Conservation (phyloP, 2,329 filamentous ascomycete genomes). For the Fusarium scirpi region DNA sequence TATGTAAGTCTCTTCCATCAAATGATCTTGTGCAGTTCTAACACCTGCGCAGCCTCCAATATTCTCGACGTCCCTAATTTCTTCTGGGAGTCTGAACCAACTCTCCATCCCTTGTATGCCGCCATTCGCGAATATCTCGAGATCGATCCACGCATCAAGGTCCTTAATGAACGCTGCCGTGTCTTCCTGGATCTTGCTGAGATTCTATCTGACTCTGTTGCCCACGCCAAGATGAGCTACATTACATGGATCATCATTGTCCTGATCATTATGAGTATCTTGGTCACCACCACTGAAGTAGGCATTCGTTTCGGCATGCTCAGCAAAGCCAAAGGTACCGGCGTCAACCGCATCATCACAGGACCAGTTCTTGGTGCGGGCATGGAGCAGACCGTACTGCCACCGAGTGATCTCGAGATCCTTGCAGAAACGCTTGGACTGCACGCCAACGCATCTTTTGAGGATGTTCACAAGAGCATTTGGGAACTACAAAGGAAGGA, state of each 20-base stretch:
- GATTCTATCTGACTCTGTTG: slow-evolving; percentile 91
- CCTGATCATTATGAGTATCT: slow-evolving; percentile 89
- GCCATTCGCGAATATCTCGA: slow-evolving; percentile 97
- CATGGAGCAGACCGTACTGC: slow-evolving; percentile 31
- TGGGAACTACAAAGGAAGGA: slow-evolving; percentile 45
- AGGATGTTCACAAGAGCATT: slow-evolving; percentile 53
- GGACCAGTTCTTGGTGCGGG: slow-evolving; percentile 35
- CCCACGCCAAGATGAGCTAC: slow-evolving; percentile 92
- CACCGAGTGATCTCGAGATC: slow-evolving; percentile 51
- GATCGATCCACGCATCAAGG: slow-evolving; percentile 94
- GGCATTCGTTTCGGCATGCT: slow-evolving; percentile 86
- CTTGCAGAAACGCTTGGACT: slow-evolving; percentile 53
- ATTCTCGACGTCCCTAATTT: slow-evolving; percentile 97
- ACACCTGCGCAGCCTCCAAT: slow-evolving; percentile 76
- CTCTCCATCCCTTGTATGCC: slow-evolving; percentile 90
- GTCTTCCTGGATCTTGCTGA: slow-evolving; percentile 97
- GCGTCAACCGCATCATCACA: slow-evolving; percentile 16
- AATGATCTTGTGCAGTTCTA: slow-evolving; percentile 17
- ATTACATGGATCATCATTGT: slow-evolving; percentile 99
- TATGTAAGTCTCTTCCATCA: slow-evolving; percentile 74
- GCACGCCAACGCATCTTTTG: slow-evolving; percentile 51
- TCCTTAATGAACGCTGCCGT: slow-evolving; percentile 95
- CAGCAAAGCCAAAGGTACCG: slow-evolving; percentile 41
- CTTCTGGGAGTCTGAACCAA: slow-evolving; percentile 98
- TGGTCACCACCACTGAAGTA: slow-evolving; percentile 92